Conservation (phyloP, 148 eudicot species). For the Polygonum aviculare region DNA sequence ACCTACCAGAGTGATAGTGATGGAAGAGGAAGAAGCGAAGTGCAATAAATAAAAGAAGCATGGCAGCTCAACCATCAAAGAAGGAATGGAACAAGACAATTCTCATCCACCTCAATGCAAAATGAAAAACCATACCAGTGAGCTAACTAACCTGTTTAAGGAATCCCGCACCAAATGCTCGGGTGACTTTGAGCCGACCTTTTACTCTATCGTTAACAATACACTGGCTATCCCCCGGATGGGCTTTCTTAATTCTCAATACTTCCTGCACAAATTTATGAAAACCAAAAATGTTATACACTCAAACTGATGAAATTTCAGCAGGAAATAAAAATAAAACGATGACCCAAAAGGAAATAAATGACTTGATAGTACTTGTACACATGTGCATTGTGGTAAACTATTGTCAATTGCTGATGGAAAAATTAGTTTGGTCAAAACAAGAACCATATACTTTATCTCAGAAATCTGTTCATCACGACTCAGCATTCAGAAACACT, state of each 20-base stretch:
- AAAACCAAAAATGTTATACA: neutral
- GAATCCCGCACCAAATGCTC: slow-evolving; percentile 99
- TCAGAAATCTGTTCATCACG: neutral
- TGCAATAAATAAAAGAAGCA: neutral
- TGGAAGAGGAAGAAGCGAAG: neutral
- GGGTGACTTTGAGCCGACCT: slow-evolving; percentile 96
- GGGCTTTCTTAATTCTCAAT: slow-evolving; percentile 81
- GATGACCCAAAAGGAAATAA: neutral
- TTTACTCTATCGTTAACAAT: slow-evolving; percentile 97
- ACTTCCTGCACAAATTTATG: slow-evolving; percentile 53
- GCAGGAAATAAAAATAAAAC: neutral
- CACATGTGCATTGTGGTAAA: neutral
- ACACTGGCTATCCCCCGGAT: slow-evolving; percentile 89
- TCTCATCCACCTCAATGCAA: neutral
- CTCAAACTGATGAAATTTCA: neutral
- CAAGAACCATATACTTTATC: neutral
- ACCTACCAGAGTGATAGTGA: neutral
- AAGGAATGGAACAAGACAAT: neutral
- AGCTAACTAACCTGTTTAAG: slow-evolving; percentile 76
- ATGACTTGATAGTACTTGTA: neutral
- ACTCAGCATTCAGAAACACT: neutral
- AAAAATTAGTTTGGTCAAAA: neutral
- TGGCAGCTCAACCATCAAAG: neutral
- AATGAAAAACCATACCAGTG: neutral
- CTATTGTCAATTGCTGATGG: neutral